A percentile compares a stretch with the other conserved stretches of the same genome.
phyloP scores from a whole-genome alignment of 1,139 yeast species.

The Pneumocystis canis region DNA sequence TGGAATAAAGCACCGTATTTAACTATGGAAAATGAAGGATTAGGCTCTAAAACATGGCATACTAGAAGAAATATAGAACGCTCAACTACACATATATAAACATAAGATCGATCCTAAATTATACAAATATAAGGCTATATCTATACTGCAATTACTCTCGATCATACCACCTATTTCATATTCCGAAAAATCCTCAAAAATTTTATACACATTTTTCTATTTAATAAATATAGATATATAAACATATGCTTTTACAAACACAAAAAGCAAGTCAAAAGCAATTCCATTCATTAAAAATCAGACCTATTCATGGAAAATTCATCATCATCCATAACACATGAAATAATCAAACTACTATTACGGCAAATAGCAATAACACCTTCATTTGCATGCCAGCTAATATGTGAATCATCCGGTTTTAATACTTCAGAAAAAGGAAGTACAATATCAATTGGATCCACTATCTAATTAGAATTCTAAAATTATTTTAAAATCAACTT shows the following conservation, averaged over 20 bases:
- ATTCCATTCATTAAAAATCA: not conserved
- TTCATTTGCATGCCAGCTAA: not conserved
- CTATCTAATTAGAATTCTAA: not conserved
- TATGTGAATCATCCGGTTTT: not conserved
- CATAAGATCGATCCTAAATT: not conserved
- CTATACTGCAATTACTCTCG: not conserved
- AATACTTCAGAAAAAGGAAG: not conserved
- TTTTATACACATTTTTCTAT: not conserved
- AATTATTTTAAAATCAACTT: not conserved
- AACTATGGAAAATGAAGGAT: conserved; percentile 6
- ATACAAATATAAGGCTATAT: not conserved
- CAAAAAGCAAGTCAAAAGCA: not conserved
- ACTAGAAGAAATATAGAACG: conserved; percentile 2
- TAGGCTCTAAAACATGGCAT: conserved; percentile 3
- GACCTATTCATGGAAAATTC: not conserved
- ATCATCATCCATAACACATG: not conserved
- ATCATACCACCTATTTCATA: not conserved
- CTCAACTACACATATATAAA: not conserved
- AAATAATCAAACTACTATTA: not conserved
- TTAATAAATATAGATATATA: not conserved
- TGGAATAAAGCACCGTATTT: conserved; percentile 5
- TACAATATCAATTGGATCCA: not conserved
- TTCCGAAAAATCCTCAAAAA: not conserved
- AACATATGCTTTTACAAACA: not conserved
- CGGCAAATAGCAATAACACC: not conserved